Conservation (phyloP, 2,329 filamentous ascomycete genomes). For the Cercospora zeina region DNA sequence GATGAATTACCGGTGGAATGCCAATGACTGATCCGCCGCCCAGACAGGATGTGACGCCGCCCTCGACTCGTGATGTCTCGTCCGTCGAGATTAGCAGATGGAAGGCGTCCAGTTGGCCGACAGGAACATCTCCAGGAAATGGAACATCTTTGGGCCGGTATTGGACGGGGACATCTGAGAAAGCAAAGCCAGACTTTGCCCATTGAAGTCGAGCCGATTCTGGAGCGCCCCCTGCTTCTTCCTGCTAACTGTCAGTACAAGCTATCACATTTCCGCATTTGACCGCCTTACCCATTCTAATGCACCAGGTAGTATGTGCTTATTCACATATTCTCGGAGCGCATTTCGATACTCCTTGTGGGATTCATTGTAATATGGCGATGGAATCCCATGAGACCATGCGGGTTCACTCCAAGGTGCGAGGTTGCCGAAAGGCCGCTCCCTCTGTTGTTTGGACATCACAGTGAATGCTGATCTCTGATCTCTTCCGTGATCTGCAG, state of each 20-base stretch:
- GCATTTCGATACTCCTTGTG: constrained; percentile 60
- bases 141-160: constrained; percentile 47
- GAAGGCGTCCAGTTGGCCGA: constrained; percentile 57
- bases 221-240: constrained; percentile 52
- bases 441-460: constrained; percentile 10
- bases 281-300: constrained; percentile 55
- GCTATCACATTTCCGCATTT: not conserved
- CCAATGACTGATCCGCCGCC: constrained; percentile 64
- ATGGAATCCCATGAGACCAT: constrained; percentile 52
- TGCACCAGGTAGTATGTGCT: constrained; percentile 56
- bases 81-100: constrained; percentile 46
- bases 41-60: constrained; percentile 60
- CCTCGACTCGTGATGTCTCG: constrained; percentile 39
- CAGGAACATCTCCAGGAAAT: constrained; percentile 50
- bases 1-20: constrained; percentile 62
- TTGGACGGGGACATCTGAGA: constrained; percentile 48
- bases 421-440: constrained; percentile 28
- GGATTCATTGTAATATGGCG: constrained; percentile 64
- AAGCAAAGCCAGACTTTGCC: constrained; percentile 47
- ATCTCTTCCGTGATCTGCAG: not conserved
- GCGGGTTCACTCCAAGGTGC: constrained; percentile 50
- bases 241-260: constrained; percentile 34
- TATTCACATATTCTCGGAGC: constrained; percentile 61
- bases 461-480: not conserved
- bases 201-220: constrained; percentile 47